A percentile compares a stretch with the other conserved stretches of the same genome.
Conservation (phyloP, 1,284 basidiomycete species). For the Ceratobasidium sp. region DNA sequence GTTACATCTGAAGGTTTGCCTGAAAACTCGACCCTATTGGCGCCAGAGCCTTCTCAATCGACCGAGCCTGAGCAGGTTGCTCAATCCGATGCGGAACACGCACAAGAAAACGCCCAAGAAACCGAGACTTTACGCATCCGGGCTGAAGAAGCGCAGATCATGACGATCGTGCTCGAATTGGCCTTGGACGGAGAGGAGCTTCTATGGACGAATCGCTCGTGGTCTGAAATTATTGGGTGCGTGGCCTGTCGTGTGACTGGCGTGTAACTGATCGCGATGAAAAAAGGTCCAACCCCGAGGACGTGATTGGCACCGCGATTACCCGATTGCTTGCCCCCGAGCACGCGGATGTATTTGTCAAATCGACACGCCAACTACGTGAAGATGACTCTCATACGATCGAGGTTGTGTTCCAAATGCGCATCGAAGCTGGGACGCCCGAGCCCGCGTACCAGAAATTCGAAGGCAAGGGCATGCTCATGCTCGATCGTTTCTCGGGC, state of each 20-base stretch:
- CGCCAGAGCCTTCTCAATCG: conserved; percentile 22
- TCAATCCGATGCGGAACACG: conserved; percentile 43
- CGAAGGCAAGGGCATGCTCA: conserved; percentile 98
- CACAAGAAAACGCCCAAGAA: conserved; percentile 61
- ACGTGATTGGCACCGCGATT: conserved; percentile 78
- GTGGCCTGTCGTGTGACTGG: conserved; percentile 50
- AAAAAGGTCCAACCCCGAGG: conserved; percentile 79
- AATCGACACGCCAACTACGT: conserved; percentile 83
- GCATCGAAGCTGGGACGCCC: conserved; percentile 59
- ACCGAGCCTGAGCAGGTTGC: conserved; percentile 22
- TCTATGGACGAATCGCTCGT: conserved; percentile 92
- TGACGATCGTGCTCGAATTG: conserved; percentile 95
- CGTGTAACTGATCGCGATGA: conserved; percentile 33
- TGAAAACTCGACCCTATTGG: conserved; percentile 28
- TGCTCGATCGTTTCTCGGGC: conserved; percentile 87
- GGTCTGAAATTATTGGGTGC: conserved; percentile 91
- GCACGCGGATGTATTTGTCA: conserved; percentile 86
- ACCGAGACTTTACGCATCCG: conserved; percentile 83
- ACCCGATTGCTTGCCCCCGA: conserved; percentile 80
- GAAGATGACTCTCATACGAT: conserved; percentile 94
- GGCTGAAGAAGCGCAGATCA: conserved; percentile 90
- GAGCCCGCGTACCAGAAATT: conserved; percentile 77
- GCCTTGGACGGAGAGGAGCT: conserved; percentile 91
- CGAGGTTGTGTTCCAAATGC: conserved; percentile 87
- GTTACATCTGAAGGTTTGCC: conserved; percentile 29